Percentiles rank a stretch among this genome's conserved stretches.
phyloP scores from a whole-genome alignment of 805 yeast species.

The Lachancea fermentati region DNA sequence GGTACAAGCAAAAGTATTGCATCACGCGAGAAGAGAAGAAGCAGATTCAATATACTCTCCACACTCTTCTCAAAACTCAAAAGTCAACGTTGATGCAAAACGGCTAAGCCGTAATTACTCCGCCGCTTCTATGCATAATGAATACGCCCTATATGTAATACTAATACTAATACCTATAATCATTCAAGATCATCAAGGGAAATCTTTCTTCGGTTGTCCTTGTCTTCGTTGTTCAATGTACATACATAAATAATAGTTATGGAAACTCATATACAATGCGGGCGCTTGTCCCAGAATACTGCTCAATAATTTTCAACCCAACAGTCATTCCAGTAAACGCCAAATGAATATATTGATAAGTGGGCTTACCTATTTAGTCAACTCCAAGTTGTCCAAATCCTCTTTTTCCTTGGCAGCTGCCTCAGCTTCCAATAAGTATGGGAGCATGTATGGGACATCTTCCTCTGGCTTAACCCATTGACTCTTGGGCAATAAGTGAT shows the following conservation, averaged over 20 bases:
- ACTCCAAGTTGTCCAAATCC: slow-evolving; percentile 74
- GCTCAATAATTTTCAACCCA: neutral
- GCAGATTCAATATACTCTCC: slow-evolving; percentile 3
- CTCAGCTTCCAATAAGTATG: slow-evolving; percentile 90
- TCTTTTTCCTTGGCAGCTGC: slow-evolving; percentile 83
- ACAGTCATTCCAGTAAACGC: neutral
- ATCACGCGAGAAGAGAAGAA: slow-evolving; percentile 2
- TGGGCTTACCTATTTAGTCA: slow-evolving; percentile 19
- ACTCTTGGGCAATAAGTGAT: slow-evolving; percentile 75
- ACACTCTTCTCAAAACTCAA: slow-evolving; percentile 4
- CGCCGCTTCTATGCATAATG: neutral
- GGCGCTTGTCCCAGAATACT: neutral
- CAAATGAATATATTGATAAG: slow-evolving; percentile 1
- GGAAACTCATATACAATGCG: neutral
- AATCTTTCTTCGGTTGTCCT: no score
- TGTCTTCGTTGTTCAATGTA: neutral
- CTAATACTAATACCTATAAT: slow-evolving; percentile 2
- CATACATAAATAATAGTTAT: neutral
- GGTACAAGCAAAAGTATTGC: slow-evolving; percentile 11
- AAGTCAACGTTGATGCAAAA: slow-evolving; percentile 3
- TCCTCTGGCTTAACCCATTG: slow-evolving; percentile 77
- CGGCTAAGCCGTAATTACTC: no score
- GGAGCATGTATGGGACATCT: slow-evolving; percentile 76
- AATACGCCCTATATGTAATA: slow-evolving; percentile 1
- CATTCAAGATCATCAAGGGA: no score